A percentile compares a stretch with the other conserved stretches of the same genome.
phyloP scores from a whole-genome alignment of 2,329 filamentous ascomycete genomes.

The Furcasterigmium sp. region DNA sequence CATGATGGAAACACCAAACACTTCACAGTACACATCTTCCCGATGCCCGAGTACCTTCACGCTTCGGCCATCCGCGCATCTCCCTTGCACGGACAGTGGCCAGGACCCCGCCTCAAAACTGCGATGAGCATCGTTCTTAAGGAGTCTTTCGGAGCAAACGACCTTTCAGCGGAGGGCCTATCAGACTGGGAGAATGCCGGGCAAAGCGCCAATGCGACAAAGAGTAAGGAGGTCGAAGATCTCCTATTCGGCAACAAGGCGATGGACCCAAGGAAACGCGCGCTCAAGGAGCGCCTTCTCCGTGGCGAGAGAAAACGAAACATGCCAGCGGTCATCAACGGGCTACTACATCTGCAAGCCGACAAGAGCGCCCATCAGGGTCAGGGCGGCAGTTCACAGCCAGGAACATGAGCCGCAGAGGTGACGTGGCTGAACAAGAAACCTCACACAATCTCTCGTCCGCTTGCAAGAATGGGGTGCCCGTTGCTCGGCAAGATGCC shows the following conservation, averaged over 20 bases:
- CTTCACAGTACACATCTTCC: slow-evolving; percentile 37
- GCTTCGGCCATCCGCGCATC: slow-evolving; percentile 25
- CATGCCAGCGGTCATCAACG: slow-evolving; percentile 7
- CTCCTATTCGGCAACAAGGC: slow-evolving; percentile 10
- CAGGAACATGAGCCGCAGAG: neutral
- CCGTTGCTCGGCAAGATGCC: neutral
- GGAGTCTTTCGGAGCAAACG: slow-evolving; percentile 29
- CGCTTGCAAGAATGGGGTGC: neutral
- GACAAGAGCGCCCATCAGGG: neutral
- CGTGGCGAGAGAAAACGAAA: slow-evolving; percentile 1
- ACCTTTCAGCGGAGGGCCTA: slow-evolving; percentile 30
- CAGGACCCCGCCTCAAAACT: slow-evolving; percentile 20
- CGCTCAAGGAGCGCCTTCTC: slow-evolving; percentile 5
- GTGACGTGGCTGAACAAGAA: neutral
- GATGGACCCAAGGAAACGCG: slow-evolving; percentile 5
- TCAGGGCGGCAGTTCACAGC: neutral
- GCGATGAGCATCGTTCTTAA: slow-evolving; percentile 29
- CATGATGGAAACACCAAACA: slow-evolving; percentile 16
- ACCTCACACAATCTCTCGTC: neutral
- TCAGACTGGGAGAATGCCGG: slow-evolving; percentile 35
- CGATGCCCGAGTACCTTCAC: slow-evolving; percentile 33
- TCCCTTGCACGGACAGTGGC: slow-evolving; percentile 37
- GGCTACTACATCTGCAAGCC: slow-evolving; percentile 8
- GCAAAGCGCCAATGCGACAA: slow-evolving; percentile 14
- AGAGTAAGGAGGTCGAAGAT: slow-evolving; percentile 16